Percentiles rank a stretch among this genome's conserved stretches.
Evolutionary conservation across 2,329 filamentous ascomycete species (phyloP).

Genomic region (Colletotrichum gigasporum): DNA sequence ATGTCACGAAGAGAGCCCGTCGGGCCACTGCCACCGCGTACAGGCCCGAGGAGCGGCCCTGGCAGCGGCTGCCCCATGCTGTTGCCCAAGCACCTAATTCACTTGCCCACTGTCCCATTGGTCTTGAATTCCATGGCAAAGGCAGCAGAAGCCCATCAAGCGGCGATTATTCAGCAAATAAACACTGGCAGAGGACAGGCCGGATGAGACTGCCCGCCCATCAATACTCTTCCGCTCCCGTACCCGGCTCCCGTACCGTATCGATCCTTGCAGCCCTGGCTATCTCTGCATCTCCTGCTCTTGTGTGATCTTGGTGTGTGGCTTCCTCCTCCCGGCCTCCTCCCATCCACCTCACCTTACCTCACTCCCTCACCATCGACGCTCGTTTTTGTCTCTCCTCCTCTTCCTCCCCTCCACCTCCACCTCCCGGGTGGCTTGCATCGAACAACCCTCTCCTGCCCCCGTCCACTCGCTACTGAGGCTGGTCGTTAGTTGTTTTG

Average conservation of each 20-base stretch:
- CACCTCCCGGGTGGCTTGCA: conserved; percentile 1
- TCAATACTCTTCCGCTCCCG: neutral
- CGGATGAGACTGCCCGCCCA: neutral
- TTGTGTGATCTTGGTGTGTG: neutral
- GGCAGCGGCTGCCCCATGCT: neutral
- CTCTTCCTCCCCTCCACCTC: neutral
- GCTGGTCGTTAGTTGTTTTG: neutral
- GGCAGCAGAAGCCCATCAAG: neutral
- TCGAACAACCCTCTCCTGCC: neutral
- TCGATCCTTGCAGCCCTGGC: neutral
- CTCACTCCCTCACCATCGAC: conserved; percentile 1
- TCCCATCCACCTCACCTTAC: neutral
- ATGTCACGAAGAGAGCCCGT: conserved; percentile 13
- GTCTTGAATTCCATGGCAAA: conserved; percentile 4
- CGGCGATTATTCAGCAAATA: neutral
- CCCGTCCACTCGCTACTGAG: neutral
- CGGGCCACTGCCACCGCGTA: neutral
- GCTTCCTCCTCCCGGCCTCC: neutral
- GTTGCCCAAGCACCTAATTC: neutral
- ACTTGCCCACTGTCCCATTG: neutral
- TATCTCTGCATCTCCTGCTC: neutral
- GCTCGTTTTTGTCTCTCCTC: neutral
- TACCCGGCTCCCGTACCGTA: conserved; percentile 4
- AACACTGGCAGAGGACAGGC: neutral
- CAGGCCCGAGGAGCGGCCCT: neutral